Base-by-base conservation (phyloP, 2,329 filamentous ascomycete species). In the Trichoderma sp. region DNA sequence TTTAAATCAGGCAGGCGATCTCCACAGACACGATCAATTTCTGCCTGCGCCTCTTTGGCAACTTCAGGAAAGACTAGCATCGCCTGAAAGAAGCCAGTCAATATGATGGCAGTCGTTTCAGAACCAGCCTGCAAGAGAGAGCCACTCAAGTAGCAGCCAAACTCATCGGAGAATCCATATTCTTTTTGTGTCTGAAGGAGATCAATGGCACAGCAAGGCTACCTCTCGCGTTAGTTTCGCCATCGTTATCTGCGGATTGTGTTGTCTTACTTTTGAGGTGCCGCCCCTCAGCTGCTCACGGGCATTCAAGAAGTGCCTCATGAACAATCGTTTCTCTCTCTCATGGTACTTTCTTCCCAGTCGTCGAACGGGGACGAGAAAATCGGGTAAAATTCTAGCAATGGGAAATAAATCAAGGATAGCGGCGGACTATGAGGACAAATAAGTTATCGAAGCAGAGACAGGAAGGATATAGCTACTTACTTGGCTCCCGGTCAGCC, bases 1-100 rank as follows among this genome's bases (percentile, higher is more conserved):
- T 75, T 75, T 1, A 79, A 72, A 2, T 33, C 77, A 1, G 82
- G 82, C 14, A 83, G 75, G 0, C 80, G 78, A n/a, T 81, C 78
- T 5, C 86, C 80, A 4, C 82, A 45, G 4, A 81, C 79, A 2
- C 78, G 56, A 53, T 81, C 80, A 21, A 81, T 78, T 27, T 81
- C 80, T 1, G 73, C 77, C 63, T 81, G 79, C 1, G 80, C 80
- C 21, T 78, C 79, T 24, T 75, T 75, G 53, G 80, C 79, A 1
- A 81, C 78, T 0, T 78, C 74, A 0, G 80, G 80, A 31, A 77
- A 81, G 27, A 63, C 64, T 12, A 78, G 29, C 80, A 81, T 81
- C 29, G 80, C 80, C 2, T 79, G 56, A 5, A 76, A 71, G 45
- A 81, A 80, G 33, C 59, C 67, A 4, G 45, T 24, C 29, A 75